Base-by-base conservation (phyloP, 1,284 basidiomycete species). In the Apiotrichum veenhuisii region DNA sequence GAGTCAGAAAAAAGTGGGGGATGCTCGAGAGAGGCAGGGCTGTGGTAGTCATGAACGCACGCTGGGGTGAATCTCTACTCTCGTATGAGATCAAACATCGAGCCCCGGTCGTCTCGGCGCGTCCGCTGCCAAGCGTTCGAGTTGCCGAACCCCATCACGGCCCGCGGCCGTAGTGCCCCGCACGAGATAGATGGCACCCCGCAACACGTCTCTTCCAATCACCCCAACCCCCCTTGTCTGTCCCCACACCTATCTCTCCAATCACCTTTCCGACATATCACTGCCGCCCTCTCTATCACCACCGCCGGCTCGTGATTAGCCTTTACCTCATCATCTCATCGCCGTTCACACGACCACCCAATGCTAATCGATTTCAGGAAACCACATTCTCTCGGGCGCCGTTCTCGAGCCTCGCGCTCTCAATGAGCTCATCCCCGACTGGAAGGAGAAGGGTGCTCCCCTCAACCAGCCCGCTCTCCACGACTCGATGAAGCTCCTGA, bases 381-480 rank as follows among this genome's bases (percentile, higher is more conserved):
- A 93, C 14, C 95, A 98, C 75, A 94, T 95, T 64, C 83, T 98
- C 18, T 98, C 93, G 5, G 96, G 95, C 18, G 94, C 94, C 1
- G 94, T 98, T 50, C 85, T 98, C 58, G 94, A 98, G 77, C 89
- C 94, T 9, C 83, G 87, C 38, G 92, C 94, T 3, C 83, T 98
- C 40, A 84, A 96, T 63, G 94, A 98, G 70, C 86, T 98, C 17
- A 78, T 98, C 3, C 95, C 94, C 1, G 82, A 89, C 71, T 98
- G 94, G 94, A 79, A 83, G 49, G 81, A 82, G 64, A 72, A 80
- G 34, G 77, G 77, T 26, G 81, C 80, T 18, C 81, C 82, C 9
- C 81, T 98, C 43, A 88, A 84, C 47, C 91, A 91, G 70, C 85
- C 85, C 0, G 92, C 93, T 0, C 84, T 82, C 1, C 85, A 85